These are phyloP conservation scores for Panaeolus papilionaceus DNA, from an alignment of 768 basidiomycete species.

Conservation along the genomic window DNA sequence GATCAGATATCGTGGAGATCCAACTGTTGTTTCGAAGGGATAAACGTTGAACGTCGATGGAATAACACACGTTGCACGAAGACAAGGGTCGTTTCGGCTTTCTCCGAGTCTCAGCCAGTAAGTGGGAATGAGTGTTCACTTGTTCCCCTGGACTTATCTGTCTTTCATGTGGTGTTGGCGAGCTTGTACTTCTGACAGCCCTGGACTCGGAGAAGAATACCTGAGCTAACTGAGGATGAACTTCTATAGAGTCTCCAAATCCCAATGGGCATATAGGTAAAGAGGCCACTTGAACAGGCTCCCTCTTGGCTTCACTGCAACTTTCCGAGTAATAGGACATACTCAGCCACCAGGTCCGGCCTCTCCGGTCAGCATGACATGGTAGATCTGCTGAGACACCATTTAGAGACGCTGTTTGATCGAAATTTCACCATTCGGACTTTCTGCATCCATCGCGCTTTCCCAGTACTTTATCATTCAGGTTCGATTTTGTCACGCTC, in stretches of 20 bases:
- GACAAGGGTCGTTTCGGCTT: background rate
- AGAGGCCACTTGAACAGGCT: background rate
- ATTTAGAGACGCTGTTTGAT: background rate
- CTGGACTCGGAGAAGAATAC: too few species aligned
- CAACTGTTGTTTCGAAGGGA: background rate
- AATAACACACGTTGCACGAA: background rate
- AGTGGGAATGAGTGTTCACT: too few species aligned
- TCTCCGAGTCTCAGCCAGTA: background rate
- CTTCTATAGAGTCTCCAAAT: too few species aligned
- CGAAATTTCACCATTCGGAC: background rate
- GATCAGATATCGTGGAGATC: background rate
- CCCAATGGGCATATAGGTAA: too few species aligned
- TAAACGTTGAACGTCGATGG: background rate
- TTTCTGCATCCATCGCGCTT: too few species aligned
- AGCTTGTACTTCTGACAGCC: too few species aligned
- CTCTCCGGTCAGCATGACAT: background rate
- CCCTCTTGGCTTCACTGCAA: background rate
- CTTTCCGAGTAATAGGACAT: background rate
- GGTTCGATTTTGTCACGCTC: background rate
- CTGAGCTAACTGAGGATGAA: too few species aligned
- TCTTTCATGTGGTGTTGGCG: too few species aligned
- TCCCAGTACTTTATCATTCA: background rate
- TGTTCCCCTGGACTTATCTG: too few species aligned
- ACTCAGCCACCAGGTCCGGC: background rate
- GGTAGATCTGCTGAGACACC: background rate